Evolutionary conservation across 2,329 filamentous ascomycete species (phyloP), one percentile per base, ranked within the genome.

Genomic region (Chaetomiaceae sp.): DNA sequence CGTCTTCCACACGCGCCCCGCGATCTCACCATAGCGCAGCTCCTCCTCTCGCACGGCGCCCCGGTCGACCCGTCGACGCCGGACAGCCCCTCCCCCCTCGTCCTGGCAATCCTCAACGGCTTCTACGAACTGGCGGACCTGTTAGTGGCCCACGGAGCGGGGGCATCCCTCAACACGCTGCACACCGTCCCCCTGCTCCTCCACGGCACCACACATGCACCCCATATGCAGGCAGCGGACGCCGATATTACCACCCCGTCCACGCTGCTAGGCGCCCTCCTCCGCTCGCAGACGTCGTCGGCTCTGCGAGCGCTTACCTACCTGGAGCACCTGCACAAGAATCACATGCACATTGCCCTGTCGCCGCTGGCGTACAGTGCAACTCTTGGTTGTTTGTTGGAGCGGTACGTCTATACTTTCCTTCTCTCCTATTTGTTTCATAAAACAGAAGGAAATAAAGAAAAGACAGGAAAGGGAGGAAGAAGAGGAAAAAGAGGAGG

Each of bases 101-200:
- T 44, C 12, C 27, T 52, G 1, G 55, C 53, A 15, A 38, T 58
- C 15, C 20, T 36, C 8, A 38, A 39, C 25, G 44, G 53, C 6
- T 53, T 49, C 36, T 55, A 47, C 20, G 42, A 55, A 9, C 53
- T 58, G 19, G 55, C 55, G 9, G 49, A 53, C n/a, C 36, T 55
- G 14, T 46, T 58, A 4, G 5, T 58, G 7, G 29, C 42, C 15
- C 36, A 51, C 45, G 46, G 53, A 11, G 53, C 52, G 2, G 50
- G 44, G 19, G 2, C 39, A 11, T 43, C 38, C 3, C 33, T 59
- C 19, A 52, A 54, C 40, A 17, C 15, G 11, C 42, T 54, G 39
- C 31, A 39, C 19, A 4, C 25, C 15, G 6, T 9, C 25, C 14
- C 33, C 40, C 3, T 25, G 3, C n/a, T n/a, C n/a, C n/a, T n/a